Evolutionary conservation across 805 yeast species (phyloP), one percentile per base, ranked within the genome.

Genomic region (Dipodascus albidus): DNA sequence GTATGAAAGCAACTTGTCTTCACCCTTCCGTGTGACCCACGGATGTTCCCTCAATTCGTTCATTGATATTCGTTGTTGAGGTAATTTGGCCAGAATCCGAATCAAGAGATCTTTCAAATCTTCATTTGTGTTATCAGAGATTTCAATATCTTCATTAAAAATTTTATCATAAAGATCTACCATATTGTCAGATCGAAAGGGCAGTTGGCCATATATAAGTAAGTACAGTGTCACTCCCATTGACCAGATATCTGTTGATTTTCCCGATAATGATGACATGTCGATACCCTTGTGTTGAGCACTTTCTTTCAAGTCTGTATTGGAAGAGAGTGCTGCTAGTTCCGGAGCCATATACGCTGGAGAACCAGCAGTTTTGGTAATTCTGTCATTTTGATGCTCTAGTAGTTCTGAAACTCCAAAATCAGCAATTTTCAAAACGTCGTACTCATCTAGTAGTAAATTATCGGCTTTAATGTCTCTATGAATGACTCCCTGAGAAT

Each of bases 261-360:
- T 84, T 58, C 87, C 82, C 48, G 85, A 51, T 67, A 76, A 57
- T 2, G 58, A 23, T 23, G 47, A 42, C 20, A 41, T 19, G 27
- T 49, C 42, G 38, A 20, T 21, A 3, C 51, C 33, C 8, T 27
- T 27, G 22, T 49, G 50, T 41, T 19, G 35, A 17, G 24, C 47
- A 22, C 23, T 31, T 38, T 38, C 20, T 38, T 38, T 38, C 20
- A 38, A 38, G n/a, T 17, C 44, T 3, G 20, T 17, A 38, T 38
- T 17, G n/a, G 44, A 63, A 47, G 63, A 53, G 47, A 67, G 58
- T n/a, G 53, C 44, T 3, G 64, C 68, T 42, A 91, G 74, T 65
- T 91, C 99, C 0, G 96, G 96, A 0, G 97, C 95, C 70, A 87
- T 82, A 67, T 91, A 91, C 0, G 97, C 97, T 0, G 98, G 99